phyloP scores from a whole-genome alignment of 108 stramenopile genomes.

The Skeletonema tropicum region DNA sequence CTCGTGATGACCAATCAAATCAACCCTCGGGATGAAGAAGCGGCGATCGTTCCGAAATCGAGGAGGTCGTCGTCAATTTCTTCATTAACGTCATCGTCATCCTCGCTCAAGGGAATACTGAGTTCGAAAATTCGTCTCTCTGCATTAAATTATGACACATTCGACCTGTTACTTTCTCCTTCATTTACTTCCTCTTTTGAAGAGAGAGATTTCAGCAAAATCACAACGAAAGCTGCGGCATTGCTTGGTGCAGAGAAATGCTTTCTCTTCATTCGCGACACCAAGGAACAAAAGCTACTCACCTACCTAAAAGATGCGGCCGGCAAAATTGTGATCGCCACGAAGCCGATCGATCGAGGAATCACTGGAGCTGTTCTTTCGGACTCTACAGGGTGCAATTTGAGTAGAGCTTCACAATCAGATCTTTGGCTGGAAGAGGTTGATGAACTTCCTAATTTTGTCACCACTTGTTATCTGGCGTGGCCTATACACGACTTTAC shows the following conservation, averaged over 20 bases:
- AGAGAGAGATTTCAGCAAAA: slow-evolving; percentile 40
- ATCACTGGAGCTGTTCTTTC: slow-evolving; percentile 40
- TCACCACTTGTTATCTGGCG: slow-evolving; percentile 46
- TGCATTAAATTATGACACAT: slow-evolving; percentile 34
- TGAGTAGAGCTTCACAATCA: slow-evolving; percentile 23
- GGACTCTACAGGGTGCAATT: slow-evolving; percentile 32
- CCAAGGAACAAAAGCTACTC: slow-evolving; percentile 40
- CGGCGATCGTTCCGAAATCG: neutral
- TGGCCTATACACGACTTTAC: slow-evolving; percentile 51
- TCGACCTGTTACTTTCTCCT: slow-evolving; percentile 42
- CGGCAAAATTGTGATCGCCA: slow-evolving; percentile 30
- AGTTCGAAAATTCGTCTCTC: slow-evolving; percentile 16
- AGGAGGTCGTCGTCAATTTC: neutral
- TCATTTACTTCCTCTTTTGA: slow-evolving; percentile 46
- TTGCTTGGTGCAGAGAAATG: slow-evolving; percentile 51
- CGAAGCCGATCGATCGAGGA: slow-evolving; percentile 49
- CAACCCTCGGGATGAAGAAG: neutral
- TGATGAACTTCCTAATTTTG: slow-evolving; percentile 37
- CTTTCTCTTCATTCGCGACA: slow-evolving; percentile 44
- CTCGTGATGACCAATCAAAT: neutral
- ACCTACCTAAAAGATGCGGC: slow-evolving; percentile 34
- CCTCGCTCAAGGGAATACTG: slow-evolving; percentile 20
- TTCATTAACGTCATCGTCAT: neutral
- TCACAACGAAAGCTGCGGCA: slow-evolving; percentile 46
- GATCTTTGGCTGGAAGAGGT: slow-evolving; percentile 42